phyloP scores from a whole-genome alignment of 306 rosid genomes.

The Lathyrus aphaca region DNA sequence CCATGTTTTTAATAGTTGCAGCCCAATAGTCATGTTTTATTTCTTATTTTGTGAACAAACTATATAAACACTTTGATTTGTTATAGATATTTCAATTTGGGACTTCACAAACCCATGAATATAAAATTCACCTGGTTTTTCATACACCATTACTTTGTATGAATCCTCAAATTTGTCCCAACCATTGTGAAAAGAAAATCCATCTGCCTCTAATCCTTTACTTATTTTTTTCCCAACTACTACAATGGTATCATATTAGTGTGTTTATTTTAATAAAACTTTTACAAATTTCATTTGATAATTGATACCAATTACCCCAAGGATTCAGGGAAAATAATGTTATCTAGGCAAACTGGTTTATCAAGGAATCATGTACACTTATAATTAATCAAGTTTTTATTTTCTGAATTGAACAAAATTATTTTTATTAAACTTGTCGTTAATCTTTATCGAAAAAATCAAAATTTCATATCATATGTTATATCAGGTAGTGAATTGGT shows the following conservation, averaged over 20 bases:
- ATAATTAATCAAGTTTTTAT: neutral
- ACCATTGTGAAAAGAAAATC: too few species aligned
- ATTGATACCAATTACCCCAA: conserved; percentile 68
- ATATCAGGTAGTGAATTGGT: conserved; percentile 94
- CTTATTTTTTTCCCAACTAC: neutral
- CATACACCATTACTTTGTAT: too few species aligned
- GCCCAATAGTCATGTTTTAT: too few species aligned
- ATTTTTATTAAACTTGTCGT: neutral
- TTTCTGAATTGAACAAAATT: conserved; percentile 14
- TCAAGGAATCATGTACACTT: conserved; percentile 77
- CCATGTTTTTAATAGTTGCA: too few species aligned
- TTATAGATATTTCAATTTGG: too few species aligned
- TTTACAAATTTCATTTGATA: conserved; percentile 22
- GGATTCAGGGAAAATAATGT: conserved; percentile 87
- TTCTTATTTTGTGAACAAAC: too few species aligned
- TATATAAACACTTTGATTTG: too few species aligned
- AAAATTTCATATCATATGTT: neutral
- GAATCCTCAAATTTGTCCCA: too few species aligned
- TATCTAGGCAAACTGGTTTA: conserved; percentile 90
- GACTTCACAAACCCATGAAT: too few species aligned
- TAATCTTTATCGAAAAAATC: neutral
- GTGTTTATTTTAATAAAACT: conserved; percentile 25
- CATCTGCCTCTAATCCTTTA: too few species aligned
- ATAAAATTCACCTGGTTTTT: too few species aligned
- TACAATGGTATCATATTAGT: neutral